phyloP scores from a whole-genome alignment of 331 rosid species.

The Rosa hybrid region DNA sequence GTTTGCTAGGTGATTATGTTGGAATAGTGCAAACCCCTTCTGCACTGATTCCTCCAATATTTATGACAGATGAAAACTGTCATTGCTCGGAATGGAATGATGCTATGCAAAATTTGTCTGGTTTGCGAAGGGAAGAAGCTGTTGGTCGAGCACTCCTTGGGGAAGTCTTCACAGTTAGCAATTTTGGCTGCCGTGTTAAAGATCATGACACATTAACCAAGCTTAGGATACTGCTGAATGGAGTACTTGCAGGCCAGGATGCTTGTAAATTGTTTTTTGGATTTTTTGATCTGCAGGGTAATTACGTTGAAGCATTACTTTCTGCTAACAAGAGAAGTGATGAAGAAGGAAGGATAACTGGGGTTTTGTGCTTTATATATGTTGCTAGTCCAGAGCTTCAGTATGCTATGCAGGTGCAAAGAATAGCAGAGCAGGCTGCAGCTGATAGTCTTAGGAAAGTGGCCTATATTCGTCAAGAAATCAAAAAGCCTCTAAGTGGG shows the following conservation, averaged over 20 bases:
- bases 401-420: constrained; percentile 44
- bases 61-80: constrained; percentile 43
- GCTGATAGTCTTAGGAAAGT: constrained; percentile 41
- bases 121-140: constrained; percentile 46
- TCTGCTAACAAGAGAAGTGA: constrained; percentile 38
- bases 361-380: constrained; percentile 47
- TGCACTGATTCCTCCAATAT: constrained; percentile 50
- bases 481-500: constrained; percentile 36
- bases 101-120: constrained; percentile 47
- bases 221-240: constrained; percentile 38
- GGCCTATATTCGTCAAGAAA: constrained; percentile 41
- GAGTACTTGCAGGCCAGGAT: constrained; percentile 35
- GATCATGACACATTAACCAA: constrained; percentile 42
- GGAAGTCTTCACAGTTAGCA: constrained; percentile 40
- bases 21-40: constrained; percentile 48
- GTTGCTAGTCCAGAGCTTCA: constrained; percentile 46
- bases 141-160: constrained; percentile 40
- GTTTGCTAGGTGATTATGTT: constrained; percentile 43
- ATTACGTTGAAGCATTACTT: constrained; percentile 40
- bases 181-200: constrained; percentile 42
- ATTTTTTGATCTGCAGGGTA: constrained; percentile 37
- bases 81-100: constrained; percentile 49
- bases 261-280: constrained; percentile 39
- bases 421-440: constrained; percentile 42
- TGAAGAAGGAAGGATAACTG: constrained; percentile 36